Percentiles rank a stretch among this genome's conserved stretches.
These are phyloP conservation scores for Blastobotrys arbuscula DNA, from an alignment of 1,139 yeast genomes.

Conservation along the genomic window DNA sequence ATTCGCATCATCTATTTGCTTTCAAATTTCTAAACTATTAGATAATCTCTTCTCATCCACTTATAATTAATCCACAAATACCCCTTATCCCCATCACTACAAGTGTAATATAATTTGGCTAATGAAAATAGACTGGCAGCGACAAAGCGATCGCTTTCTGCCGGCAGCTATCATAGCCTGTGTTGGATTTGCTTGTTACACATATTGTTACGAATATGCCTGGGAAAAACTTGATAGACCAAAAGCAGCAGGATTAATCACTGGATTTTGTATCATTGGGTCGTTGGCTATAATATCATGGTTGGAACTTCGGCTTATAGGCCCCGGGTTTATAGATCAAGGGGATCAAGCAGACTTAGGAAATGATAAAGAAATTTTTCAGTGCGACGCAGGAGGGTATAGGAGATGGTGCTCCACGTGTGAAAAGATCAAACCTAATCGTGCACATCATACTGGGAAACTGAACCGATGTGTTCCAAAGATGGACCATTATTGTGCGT, in stretches of 20 bases:
- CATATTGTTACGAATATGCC: conserved; percentile 33
- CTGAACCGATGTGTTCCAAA: conserved; percentile 62
- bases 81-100: too few species aligned
- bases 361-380: conserved; percentile 26
- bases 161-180: not conserved
- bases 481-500: conserved; percentile 82
- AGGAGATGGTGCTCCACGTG: conserved; percentile 68
- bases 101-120: too few species aligned
- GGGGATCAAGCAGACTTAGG: conserved; percentile 3
- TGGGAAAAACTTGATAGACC: conserved; percentile 28
- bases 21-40: too few species aligned
- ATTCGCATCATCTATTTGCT: too few species aligned
- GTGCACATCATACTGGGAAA: conserved; percentile 74
- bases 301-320: conserved; percentile 34
- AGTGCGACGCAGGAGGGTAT: conserved; percentile 41
- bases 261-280: conserved; percentile 23
- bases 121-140: not conserved
- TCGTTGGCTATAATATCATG: conserved; percentile 25
- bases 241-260: conserved; percentile 32
- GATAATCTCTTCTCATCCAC: too few species aligned
- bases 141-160: not conserved
- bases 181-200: conserved; percentile 32
- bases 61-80: too few species aligned
- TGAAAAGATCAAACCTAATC: conserved; percentile 76
- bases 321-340: conserved; percentile 5